A percentile compares a stretch with the other conserved stretches of the same genome.
Evolutionary conservation across 768 basidiomycete species (phyloP).

Genomic region (Saitozyma sp.): DNA sequence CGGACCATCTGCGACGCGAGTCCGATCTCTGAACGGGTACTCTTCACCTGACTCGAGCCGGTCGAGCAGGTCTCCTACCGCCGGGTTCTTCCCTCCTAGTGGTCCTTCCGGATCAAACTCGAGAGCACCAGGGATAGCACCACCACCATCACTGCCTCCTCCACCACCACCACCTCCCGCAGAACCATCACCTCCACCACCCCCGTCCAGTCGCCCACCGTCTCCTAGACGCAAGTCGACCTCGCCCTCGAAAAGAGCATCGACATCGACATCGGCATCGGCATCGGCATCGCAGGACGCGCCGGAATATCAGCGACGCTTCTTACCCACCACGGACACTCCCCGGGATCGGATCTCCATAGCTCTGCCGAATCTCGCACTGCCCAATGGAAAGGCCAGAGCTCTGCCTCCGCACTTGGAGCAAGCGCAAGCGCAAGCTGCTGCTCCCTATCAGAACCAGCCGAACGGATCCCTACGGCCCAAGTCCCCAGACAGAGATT

Average conservation of each 20-base stretch:
- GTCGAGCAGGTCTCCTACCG: too few relatives aligned
- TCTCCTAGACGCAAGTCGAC: not conserved
- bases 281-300: not conserved
- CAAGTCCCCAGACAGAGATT: not conserved
- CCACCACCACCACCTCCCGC: slow-evolving; percentile 1
- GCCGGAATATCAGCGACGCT: not conserved
- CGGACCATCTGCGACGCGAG: too few relatives aligned
- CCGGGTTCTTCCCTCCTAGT: too few relatives aligned
- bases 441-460: not conserved
- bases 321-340: not conserved
- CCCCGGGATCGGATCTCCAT: not conserved
- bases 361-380: not conserved
- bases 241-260: not conserved
- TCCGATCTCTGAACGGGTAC: too few relatives aligned
- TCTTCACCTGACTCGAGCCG: too few relatives aligned
- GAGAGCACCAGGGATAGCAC: not conserved
- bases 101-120: not conserved
- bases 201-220: not conserved
- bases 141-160: slow-evolving; percentile 1
- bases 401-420: slow-evolving; percentile 1
- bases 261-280: not conserved
- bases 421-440: not conserved
- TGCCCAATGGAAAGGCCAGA: slow-evolving; percentile 5
- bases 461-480: not conserved
- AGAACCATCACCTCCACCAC: slow-evolving; percentile 3